Evolutionary conservation across 768 basidiomycete genomes (phyloP).

Genomic region (Dacryopinax spathularia): DNA sequence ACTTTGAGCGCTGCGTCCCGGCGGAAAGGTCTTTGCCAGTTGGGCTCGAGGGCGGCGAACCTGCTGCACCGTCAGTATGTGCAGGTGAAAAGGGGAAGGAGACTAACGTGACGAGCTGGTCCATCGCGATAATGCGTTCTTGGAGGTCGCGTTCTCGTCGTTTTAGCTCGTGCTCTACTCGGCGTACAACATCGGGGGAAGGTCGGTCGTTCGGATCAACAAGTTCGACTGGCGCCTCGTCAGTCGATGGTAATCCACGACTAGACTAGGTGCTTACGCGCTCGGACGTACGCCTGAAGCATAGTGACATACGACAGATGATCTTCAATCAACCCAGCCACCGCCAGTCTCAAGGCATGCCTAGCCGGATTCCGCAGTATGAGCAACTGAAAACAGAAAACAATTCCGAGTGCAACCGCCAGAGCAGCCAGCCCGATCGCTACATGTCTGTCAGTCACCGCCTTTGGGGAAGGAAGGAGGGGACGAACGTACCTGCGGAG

Average conservation of each 20-base stretch:
- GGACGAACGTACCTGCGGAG: slow-evolving; percentile 10
- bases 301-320: slow-evolving; percentile 14
- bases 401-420: slow-evolving; percentile 19
- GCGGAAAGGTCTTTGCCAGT: slow-evolving; percentile 14
- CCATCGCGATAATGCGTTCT: slow-evolving; percentile 14
- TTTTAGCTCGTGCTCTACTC: slow-evolving; percentile 16
- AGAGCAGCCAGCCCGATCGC: slow-evolving; percentile 16
- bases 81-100: neutral
- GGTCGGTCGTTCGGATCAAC: slow-evolving; percentile 10
- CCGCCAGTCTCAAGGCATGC: slow-evolving; percentile 14
- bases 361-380: slow-evolving; percentile 20
- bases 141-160: slow-evolving; percentile 18
- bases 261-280: neutral
- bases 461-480: neutral
- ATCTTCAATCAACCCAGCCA: slow-evolving; percentile 13
- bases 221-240: slow-evolving; percentile 7
- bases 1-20: slow-evolving; percentile 8
- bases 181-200: slow-evolving; percentile 8
- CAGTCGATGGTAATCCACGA: neutral
- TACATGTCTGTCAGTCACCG: neutral
- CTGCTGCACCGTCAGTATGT: slow-evolving; percentile 6
- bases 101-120: slow-evolving; percentile 15
- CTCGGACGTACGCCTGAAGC: slow-evolving; percentile 15
- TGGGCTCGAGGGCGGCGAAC: slow-evolving; percentile 18
- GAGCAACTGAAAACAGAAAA: slow-evolving; percentile 19